These are phyloP conservation scores for Raffaelea deltoideospora DNA, from an alignment of 2,329 filamentous ascomycete species.

Conservation along the genomic window DNA sequence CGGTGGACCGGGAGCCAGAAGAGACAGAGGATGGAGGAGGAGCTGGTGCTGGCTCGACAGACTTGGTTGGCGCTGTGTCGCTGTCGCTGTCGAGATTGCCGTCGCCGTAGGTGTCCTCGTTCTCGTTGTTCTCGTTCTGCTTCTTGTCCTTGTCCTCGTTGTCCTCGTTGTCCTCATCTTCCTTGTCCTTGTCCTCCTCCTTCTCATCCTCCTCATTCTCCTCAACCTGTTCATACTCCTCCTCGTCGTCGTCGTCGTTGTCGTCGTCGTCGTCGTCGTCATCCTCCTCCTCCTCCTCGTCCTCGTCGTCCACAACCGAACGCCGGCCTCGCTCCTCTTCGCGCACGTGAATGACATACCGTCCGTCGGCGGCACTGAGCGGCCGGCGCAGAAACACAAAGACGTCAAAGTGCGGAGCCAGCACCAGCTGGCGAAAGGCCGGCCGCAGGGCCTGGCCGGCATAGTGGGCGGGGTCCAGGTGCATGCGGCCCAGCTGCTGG, in stretches of 20 bases:
- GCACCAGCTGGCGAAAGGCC: not conserved
- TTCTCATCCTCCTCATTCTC: not conserved
- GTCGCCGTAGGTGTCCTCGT: not conserved
- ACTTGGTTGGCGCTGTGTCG: not conserved
- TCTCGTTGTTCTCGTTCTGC: not conserved
- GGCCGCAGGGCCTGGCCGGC: constrained; percentile 1
- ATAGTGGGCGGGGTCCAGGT: constrained; percentile 2
- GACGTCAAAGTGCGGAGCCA: constrained; percentile 6
- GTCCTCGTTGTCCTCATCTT: not conserved
- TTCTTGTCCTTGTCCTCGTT: not conserved
- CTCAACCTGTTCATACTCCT: not conserved
- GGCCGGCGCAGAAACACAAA: constrained; percentile 4
- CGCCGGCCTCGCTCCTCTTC: constrained; percentile 1
- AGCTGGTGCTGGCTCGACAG: no score
- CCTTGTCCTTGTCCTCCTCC: not conserved
- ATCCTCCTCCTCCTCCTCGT: not conserved
- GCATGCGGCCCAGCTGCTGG: constrained; percentile 6
- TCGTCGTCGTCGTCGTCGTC: not conserved
- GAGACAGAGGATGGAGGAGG: no score
- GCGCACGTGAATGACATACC: constrained; percentile 1
- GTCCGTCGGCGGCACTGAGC: not conserved
- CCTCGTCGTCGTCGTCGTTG: not conserved
- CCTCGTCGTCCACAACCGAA: no score
- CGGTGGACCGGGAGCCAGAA: no score
- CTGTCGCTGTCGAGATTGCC: not conserved